Conservation (phyloP, 768 basidiomycete species). For the Hemileccinum rubropunctum region DNA sequence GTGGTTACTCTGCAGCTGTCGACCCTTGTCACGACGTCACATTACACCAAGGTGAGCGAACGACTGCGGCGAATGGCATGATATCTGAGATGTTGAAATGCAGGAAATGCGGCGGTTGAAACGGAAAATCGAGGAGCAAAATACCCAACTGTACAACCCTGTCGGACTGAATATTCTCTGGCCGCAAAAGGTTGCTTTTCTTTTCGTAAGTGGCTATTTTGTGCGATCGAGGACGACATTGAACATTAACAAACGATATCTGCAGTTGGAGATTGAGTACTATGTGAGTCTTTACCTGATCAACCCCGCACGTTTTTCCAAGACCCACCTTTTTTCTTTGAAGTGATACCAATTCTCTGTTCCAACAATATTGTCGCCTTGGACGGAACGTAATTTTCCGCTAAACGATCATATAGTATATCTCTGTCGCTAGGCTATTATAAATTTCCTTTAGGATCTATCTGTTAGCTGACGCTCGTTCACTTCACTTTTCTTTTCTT, state of each 20-base stretch:
- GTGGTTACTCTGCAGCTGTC: constrained; percentile 81
- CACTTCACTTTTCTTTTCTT: not conserved
- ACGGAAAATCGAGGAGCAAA: constrained; percentile 61
- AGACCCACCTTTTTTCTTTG: not conserved
- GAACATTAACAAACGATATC: constrained; percentile 3
- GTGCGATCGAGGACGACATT: not conserved
- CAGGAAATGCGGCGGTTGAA: constrained; percentile 80
- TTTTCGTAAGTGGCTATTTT: constrained; percentile 69
- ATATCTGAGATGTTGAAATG: constrained; percentile 3
- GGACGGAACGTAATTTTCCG: constrained; percentile 4
- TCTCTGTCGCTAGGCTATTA: constrained; percentile 8
- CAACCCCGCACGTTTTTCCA: not conserved
- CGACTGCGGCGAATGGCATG: not conserved
- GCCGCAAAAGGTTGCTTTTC: constrained; percentile 81
- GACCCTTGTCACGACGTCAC: constrained; percentile 60
- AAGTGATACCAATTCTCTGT: constrained; percentile 20
- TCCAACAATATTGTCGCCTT: not conserved
- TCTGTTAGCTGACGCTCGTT: constrained; percentile 2
- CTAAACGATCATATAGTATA: constrained; percentile 15
- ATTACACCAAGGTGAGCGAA: constrained; percentile 73
- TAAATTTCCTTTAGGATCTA: not conserved
- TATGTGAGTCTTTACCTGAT: constrained; percentile 55
- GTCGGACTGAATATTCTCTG: constrained; percentile 84
- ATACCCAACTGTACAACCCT: constrained; percentile 76
- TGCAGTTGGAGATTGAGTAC: constrained; percentile 92